Evolutionary conservation across 768 basidiomycete species (phyloP).

Genomic region (Chiua virens): DNA sequence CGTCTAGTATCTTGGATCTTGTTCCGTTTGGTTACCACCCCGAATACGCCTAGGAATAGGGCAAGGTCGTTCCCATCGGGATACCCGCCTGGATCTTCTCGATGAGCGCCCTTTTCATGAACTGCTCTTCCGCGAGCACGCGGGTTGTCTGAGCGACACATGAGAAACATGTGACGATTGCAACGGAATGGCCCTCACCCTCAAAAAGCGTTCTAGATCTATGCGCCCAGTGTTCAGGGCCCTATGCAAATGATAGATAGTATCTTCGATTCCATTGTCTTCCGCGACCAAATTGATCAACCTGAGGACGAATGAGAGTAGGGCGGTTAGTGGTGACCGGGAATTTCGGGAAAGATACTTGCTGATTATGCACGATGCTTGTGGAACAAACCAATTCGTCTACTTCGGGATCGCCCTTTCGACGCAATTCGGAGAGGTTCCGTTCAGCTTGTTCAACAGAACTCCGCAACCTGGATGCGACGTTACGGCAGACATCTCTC

Average conservation of each 20-base stretch:
- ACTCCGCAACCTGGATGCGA: conserved; percentile 62
- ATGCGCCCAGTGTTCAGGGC: conserved; percentile 89
- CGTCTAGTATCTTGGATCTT: conserved; percentile 26
- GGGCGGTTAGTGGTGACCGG: conserved; percentile 17
- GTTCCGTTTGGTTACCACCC: conserved; percentile 25
- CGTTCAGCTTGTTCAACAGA: conserved; percentile 68
- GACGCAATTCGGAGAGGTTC: conserved; percentile 73
- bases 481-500: conserved; percentile 82
- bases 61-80: conserved; percentile 46
- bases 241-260: conserved; percentile 93
- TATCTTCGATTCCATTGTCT: conserved; percentile 98
- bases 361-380: conserved; percentile 98
- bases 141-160: conserved; percentile 63
- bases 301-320: conserved; percentile 42
- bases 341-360: conserved; percentile 7
- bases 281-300: conserved; percentile 98
- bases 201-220: conserved; percentile 91
- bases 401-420: conserved; percentile 88
- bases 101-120: conserved; percentile 92
- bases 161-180: conserved; percentile 16
- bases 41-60: conserved; percentile 41
- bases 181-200: conserved; percentile 52
- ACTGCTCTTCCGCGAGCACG: conserved; percentile 91
- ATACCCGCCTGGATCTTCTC: conserved; percentile 80
- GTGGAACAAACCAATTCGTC: conserved; percentile 97